A percentile compares a stretch with the other conserved stretches of the same genome.
These are phyloP conservation scores for Rhododendron ferrugineum DNA, from an alignment of 148 eudicot genomes.

Conservation along the genomic window DNA sequence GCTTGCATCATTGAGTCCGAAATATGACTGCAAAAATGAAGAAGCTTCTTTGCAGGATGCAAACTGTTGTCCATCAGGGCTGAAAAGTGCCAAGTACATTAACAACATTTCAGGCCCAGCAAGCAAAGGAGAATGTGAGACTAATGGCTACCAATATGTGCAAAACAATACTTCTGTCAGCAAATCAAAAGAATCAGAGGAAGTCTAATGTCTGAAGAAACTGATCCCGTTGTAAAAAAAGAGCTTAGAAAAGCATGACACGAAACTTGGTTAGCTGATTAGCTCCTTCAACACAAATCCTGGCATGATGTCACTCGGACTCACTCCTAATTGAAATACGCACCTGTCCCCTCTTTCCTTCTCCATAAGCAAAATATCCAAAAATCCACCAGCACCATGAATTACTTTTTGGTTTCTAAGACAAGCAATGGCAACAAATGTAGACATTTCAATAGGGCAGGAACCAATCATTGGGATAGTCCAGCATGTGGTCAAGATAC, in stretches of 20 bases:
- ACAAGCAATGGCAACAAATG: not conserved
- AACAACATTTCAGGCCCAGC: conserved; percentile 10
- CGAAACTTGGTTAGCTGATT: not conserved
- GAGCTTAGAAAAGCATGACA: not conserved
- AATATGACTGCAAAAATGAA: conserved; percentile 44
- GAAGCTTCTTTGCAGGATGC: conserved; percentile 61
- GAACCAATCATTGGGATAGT: not conserved
- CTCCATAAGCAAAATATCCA: not conserved
- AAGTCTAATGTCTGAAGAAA: not conserved
- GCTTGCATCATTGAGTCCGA: conserved; percentile 29
- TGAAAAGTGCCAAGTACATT: conserved; percentile 21
- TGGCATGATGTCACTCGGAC: not conserved
- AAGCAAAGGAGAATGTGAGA: not conserved
- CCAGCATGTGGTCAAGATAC: not conserved
- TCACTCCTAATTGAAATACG: not conserved
- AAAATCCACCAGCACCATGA: not conserved
- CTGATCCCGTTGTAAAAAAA: not conserved
- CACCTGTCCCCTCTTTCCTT: not conserved
- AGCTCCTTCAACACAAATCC: not conserved
- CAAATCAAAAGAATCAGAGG: not conserved
- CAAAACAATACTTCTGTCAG: not conserved
- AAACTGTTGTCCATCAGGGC: conserved; percentile 65
- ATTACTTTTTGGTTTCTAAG: not conserved
- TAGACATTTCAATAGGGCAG: not conserved
- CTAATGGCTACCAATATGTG: not conserved